Conservation (phyloP, 306 rosid species). For the Dalbergia oliveri region DNA sequence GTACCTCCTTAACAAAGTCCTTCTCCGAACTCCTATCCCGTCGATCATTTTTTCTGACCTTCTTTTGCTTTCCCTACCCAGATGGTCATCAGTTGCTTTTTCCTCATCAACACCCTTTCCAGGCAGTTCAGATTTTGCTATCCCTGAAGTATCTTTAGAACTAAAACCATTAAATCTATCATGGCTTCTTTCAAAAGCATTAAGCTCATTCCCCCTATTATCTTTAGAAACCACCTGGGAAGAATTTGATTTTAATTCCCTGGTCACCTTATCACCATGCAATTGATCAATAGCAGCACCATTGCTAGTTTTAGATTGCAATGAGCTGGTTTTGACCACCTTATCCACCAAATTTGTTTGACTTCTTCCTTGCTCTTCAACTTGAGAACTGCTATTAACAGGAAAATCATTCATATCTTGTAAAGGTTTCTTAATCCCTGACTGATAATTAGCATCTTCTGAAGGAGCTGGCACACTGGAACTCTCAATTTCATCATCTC, state of each 20-base stretch:
- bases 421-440: slow-evolving; percentile 45
- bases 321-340: slow-evolving; percentile 51
- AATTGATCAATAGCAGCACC: slow-evolving; percentile 48
- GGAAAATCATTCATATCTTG: slow-evolving; percentile 48
- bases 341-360: slow-evolving; percentile 48
- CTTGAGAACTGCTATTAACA: slow-evolving; percentile 56
- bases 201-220: slow-evolving; percentile 48
- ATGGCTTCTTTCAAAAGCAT: slow-evolving; percentile 55
- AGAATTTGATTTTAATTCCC: slow-evolving; percentile 51
- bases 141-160: slow-evolving; percentile 47
- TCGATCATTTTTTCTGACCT: slow-evolving; percentile 61
- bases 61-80: slow-evolving; percentile 57
- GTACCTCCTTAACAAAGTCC: slow-evolving; percentile 62
- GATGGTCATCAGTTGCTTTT: slow-evolving; percentile 53
- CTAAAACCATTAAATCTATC: slow-evolving; percentile 53
- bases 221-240: slow-evolving; percentile 55
- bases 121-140: slow-evolving; percentile 54
- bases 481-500: slow-evolving; percentile 69
- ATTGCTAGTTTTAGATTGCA: slow-evolving; percentile 52
- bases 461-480: slow-evolving; percentile 58
- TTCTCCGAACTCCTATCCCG: slow-evolving; percentile 57
- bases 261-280: slow-evolving; percentile 52
- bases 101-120: slow-evolving; percentile 49
- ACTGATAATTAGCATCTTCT: slow-evolving; percentile 50
- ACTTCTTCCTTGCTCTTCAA: slow-evolving; percentile 50